Conservation (phyloP, 2,329 filamentous ascomycete species). For the Ceratocystis ficicola region DNA sequence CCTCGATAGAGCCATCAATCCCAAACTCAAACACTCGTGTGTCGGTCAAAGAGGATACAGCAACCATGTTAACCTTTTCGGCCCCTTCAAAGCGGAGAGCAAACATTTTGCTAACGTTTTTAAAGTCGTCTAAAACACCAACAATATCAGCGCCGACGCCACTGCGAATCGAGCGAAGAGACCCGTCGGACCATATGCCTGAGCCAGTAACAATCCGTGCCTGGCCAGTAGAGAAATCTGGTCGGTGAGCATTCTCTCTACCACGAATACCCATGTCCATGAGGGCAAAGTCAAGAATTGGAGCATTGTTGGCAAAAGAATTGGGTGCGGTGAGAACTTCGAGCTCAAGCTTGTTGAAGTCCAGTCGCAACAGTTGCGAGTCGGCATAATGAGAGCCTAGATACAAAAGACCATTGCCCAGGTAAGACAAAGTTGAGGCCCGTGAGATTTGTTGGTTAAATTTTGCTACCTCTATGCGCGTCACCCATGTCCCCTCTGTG, state of each 20-base stretch:
- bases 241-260: constrained; percentile 54
- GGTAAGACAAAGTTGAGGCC: constrained; percentile 65
- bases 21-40: constrained; percentile 74
- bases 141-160: constrained; percentile 85
- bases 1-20: constrained; percentile 65
- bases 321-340: constrained; percentile 60
- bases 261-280: constrained; percentile 84
- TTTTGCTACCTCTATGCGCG: constrained; percentile 55
- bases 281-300: constrained; percentile 83
- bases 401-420: constrained; percentile 62
- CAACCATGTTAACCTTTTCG: constrained; percentile 52
- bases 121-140: constrained; percentile 68
- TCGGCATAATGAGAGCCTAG: constrained; percentile 88
- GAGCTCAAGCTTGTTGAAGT: constrained; percentile 35
- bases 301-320: constrained; percentile 58
- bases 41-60: constrained; percentile 72
- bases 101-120: constrained; percentile 62
- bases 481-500: constrained; percentile 53
- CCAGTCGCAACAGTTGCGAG: constrained; percentile 64
- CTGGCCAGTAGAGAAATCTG: constrained; percentile 83
- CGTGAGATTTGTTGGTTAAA: constrained; percentile 54
- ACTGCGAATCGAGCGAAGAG: constrained; percentile 77
- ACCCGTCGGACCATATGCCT: constrained; percentile 79
- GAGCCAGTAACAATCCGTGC: constrained; percentile 87
- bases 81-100: constrained; percentile 44